A percentile compares a stretch with the other conserved stretches of the same genome.
Conservation (phyloP, 768 basidiomycete genomes). For the Amylocystis lapponica region DNA sequence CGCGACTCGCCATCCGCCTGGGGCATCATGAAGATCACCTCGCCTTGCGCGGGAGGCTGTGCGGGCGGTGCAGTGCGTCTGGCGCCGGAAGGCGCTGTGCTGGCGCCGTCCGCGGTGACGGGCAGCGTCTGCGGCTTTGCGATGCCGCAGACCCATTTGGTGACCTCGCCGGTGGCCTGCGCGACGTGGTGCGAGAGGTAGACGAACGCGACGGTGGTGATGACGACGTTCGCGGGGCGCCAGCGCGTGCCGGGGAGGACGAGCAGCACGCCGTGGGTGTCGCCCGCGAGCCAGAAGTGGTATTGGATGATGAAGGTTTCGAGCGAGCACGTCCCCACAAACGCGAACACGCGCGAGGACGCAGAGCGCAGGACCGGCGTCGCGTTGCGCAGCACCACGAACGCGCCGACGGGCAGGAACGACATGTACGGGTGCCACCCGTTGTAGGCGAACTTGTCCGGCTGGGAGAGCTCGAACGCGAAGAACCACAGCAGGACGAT, state of each 20-base stretch:
- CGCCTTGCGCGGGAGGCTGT: constrained; percentile 8
- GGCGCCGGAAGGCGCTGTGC: constrained; percentile 3
- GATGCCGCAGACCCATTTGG: constrained; percentile 47
- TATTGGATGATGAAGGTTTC: constrained; percentile 92
- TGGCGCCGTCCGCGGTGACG: constrained; percentile 4
- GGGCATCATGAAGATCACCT: constrained; percentile 20
- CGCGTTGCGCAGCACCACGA: constrained; percentile 72
- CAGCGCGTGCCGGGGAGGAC: constrained; percentile 70
- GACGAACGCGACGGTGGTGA: constrained; percentile 75
- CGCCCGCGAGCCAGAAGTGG: constrained; percentile 80
- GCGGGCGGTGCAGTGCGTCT: not conserved
- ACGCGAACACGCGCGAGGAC: constrained; percentile 67
- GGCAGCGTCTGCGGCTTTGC: constrained; percentile 20
- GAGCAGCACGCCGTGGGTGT: constrained; percentile 76
- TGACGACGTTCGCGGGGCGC: constrained; percentile 71
- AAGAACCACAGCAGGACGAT: constrained; percentile 72
- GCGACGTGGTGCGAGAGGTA: constrained; percentile 76
- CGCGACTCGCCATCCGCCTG: constrained; percentile 7
- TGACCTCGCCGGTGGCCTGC: constrained; percentile 68
- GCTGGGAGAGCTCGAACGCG: constrained; percentile 69
- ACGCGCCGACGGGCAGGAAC: constrained; percentile 72
- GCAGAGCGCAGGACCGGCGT: constrained; percentile 64
- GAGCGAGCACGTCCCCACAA: constrained; percentile 81
- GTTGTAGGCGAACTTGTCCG: constrained; percentile 84
- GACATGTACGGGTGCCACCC: constrained; percentile 80